Base-by-base conservation (phyloP, 305 asterid species). In the Fraxinus angustifolia region DNA sequence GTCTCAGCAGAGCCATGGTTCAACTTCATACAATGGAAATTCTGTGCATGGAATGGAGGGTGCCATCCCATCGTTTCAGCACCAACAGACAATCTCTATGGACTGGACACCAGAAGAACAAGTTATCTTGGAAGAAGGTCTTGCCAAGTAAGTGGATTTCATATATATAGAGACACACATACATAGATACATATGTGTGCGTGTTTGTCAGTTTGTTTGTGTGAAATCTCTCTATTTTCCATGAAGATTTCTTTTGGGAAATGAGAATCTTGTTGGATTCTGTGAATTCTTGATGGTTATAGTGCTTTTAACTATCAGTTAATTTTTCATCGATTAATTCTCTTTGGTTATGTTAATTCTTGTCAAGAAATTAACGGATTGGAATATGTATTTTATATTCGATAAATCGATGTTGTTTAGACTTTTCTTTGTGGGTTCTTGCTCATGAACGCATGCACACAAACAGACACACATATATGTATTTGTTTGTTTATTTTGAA, bases 91-190 rank as follows among this genome's bases (percentile, higher is more conserved):
- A 31, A 88, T 94, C 81, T 90, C 97, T 58, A 89, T 90, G 97
- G 97, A 94, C 33, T 94, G 98, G 98, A 93, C 92, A 17, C 91
- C 89, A 4, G 97, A 94, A 45, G 98, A 94, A 80, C 98, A 94
- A 77, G 82, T 88, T 21, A 77, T 85, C 0, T 77, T 94, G 77
- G 98, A 94, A 19, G 96, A 93, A 53, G 93, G 97, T 34, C 83
- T 92, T 80, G 82, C 83, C 71, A 78, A 90, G 98, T 94, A 23
- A 87, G 93, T 84, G 0, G 0, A 35, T 73, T 53, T 74, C 80
- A 26, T 17, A 53, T 17, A 6, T 17, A 14, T 3, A 48, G 6
- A 48, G 7, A 53, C 8, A 53, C 23, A 53, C 65, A 53, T 53
- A 53, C 65, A 1, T 17, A 50, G 8, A 50, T 50, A 53, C 65